Evolutionary conservation across 2,329 filamentous ascomycete genomes (phyloP).

Genomic region (Fusarium armeniacum): DNA sequence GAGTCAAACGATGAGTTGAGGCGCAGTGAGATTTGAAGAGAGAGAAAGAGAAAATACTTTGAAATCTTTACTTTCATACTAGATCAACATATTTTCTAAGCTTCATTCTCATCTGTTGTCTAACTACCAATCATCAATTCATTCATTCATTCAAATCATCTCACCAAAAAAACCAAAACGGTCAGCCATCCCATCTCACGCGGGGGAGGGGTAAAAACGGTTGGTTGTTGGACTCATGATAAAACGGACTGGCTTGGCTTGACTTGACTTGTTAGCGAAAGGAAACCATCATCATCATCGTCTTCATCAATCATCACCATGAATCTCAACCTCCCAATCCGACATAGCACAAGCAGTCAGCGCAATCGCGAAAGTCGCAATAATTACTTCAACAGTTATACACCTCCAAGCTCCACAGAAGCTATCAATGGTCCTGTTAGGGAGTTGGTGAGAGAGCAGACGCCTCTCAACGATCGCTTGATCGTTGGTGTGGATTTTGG

Average conservation of each 20-base stretch:
- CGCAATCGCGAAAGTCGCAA: slow-evolving; percentile 67
- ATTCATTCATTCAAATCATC: slow-evolving; percentile 1
- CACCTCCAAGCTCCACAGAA: slow-evolving; percentile 69
- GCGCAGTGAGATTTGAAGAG: slow-evolving; percentile 24
- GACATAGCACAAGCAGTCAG: slow-evolving; percentile 60
- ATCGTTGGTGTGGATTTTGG: slow-evolving; percentile 88
- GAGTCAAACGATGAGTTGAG: slow-evolving; percentile 30
- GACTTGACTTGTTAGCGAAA: slow-evolving; percentile 27
- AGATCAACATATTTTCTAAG: neutral
- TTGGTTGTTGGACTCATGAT: slow-evolving; percentile 34
- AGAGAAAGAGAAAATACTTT: neutral
- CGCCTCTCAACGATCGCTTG: slow-evolving; percentile 71
- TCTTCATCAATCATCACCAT: slow-evolving; percentile 51
- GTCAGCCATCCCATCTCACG: slow-evolving; percentile 28
- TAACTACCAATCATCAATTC: too few relatives aligned
- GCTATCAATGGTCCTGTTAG: slow-evolving; percentile 73
- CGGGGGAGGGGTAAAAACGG: slow-evolving; percentile 48
- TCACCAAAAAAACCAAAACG: slow-evolving; percentile 24
- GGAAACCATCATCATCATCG: neutral
- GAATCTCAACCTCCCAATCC: slow-evolving; percentile 67
- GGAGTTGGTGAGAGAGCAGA: slow-evolving; percentile 67
- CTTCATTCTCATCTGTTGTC: neutral
- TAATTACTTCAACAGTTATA: slow-evolving; percentile 69
- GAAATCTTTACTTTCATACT: neutral
- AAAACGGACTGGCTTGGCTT: slow-evolving; percentile 17